Conservation (phyloP, 202 grass and related monocot species). For the Setaria viridis region DNA sequence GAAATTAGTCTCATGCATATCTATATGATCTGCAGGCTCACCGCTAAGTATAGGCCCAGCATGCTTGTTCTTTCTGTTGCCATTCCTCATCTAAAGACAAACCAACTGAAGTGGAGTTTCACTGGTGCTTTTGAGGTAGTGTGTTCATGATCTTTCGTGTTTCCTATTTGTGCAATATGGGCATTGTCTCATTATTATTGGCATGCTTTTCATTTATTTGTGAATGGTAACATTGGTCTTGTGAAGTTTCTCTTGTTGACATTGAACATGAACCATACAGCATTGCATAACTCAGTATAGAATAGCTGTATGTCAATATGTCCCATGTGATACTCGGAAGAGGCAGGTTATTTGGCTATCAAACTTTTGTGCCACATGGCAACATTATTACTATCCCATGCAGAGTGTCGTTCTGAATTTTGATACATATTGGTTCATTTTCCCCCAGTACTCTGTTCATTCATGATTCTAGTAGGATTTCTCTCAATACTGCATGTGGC, state of each 20-base stretch:
- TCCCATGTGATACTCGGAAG: too few species aligned
- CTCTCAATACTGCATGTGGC: not conserved
- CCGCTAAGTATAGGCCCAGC: slow-evolving; percentile 93
- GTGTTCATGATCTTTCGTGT: too few species aligned
- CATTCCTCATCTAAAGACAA: slow-evolving; percentile 97
- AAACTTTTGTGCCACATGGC: not conserved
- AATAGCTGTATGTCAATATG: too few species aligned
- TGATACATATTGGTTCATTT: not conserved
- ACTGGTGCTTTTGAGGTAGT: slow-evolving; percentile 91
- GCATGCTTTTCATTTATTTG: too few species aligned
- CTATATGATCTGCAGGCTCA: slow-evolving; percentile 62
- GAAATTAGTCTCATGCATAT: slow-evolving; percentile 21
- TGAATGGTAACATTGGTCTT: too few species aligned
- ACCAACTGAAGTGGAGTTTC: slow-evolving; percentile 96
- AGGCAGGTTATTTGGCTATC: not conserved
- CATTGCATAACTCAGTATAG: too few species aligned
- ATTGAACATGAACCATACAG: too few species aligned
- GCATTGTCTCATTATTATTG: too few species aligned
- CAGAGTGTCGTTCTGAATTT: not conserved
- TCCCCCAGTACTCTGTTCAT: not conserved
- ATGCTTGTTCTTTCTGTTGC: slow-evolving; percentile 99
- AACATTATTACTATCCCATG: not conserved
- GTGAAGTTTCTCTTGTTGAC: too few species aligned
- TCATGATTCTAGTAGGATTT: not conserved
- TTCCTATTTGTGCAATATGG: not conserved